Evolutionary conservation across 495 filamentous ascomycete genomes (phyloP).

Genomic region (Penicillium crystallinum): DNA sequence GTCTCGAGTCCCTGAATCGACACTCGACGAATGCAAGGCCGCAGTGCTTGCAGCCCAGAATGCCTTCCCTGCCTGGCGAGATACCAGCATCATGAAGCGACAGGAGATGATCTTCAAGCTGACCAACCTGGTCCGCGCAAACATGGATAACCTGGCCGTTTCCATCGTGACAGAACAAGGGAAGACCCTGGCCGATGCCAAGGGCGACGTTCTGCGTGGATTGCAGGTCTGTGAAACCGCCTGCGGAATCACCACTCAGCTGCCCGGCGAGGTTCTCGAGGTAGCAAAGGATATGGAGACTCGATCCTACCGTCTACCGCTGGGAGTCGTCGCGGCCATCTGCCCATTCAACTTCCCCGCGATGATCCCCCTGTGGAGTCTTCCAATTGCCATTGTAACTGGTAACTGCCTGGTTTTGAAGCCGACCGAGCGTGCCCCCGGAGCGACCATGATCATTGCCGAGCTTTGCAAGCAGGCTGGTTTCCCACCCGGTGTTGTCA

Average conservation of each 20-base stretch:
- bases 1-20: slow-evolving; percentile 91
- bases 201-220: slow-evolving; percentile 89
- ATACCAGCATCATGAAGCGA: slow-evolving; percentile 75
- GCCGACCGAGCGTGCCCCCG: slow-evolving; percentile 94
- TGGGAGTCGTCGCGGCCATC: slow-evolving; percentile 93
- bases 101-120: slow-evolving; percentile 99
- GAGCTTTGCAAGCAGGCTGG: slow-evolving; percentile 88
- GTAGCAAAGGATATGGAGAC: slow-evolving; percentile 99
- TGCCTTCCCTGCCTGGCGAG: slow-evolving; percentile 83
- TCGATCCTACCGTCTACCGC: slow-evolving; percentile 80
- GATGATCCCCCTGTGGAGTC: slow-evolving; percentile 98
- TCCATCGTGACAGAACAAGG: slow-evolving; percentile 97
- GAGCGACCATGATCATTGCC: slow-evolving; percentile 94
- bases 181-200: slow-evolving; percentile 95
- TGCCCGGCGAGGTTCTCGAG: slow-evolving; percentile 91
- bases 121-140: slow-evolving; percentile 77
- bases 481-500: slow-evolving; percentile 89
- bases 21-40: slow-evolving; percentile 78
- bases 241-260: slow-evolving; percentile 87
- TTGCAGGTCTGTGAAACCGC: slow-evolving; percentile 96
- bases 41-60: slow-evolving; percentile 82
- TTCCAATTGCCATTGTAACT: slow-evolving; percentile 91
- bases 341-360: slow-evolving; percentile 99
- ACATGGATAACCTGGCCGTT: slow-evolving; percentile 92
- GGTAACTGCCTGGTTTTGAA: slow-evolving; percentile 94